Evolutionary conservation across 177 flowering plant species (phyloP), one percentile per base, ranked within the genome.

Genomic region (Vitis hybrid): DNA sequence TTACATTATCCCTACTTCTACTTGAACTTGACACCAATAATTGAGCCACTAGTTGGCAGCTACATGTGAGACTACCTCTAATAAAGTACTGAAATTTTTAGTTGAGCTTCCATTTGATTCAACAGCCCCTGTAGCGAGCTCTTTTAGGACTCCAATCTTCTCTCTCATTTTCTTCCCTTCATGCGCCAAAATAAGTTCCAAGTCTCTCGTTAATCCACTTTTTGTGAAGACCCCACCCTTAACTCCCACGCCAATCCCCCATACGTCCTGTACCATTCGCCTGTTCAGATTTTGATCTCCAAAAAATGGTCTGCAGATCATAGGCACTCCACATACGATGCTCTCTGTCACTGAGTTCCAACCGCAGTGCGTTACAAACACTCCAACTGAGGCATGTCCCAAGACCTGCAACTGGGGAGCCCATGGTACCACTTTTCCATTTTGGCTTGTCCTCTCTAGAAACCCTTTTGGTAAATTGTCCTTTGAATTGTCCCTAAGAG

Each of bases 331-430:
- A 0, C 80, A 82, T 0, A 49, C 65, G 10, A 89, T 76, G 21
- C 82, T 77, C 77, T 87, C 93, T 70, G 74, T 1, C 5, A 84
- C 52, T 14, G 93, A 89, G 76, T 84, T 85, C 89, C 89, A 87
- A 0, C 93, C 89, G 48, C 86, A 70, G 30, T 87, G 93, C 0
- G 87, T 84, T 23, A 87, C 62, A 34, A 84, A 82, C 3, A 68
- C 86, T 9, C 84, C 89, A 5, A 76, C 62, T 0, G 88, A 66
- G 1, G 14, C 4, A 60, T 89, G 89, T 5, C 15, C 30, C n/a
- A 87, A 49, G 2, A 89, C 72, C 11, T 71, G 19, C 52, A 50
- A 0, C 59, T 89, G 90, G 8, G 93, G 93, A 1, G 87, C 88
- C 93, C 89, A 89, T 0, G 85, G 63, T 2, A 84, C 88, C 1